Percentiles rank a stretch among this genome's conserved stretches.
Evolutionary conservation across 495 filamentous ascomycete species (phyloP).

Genomic region (Trichoderma reesei): DNA sequence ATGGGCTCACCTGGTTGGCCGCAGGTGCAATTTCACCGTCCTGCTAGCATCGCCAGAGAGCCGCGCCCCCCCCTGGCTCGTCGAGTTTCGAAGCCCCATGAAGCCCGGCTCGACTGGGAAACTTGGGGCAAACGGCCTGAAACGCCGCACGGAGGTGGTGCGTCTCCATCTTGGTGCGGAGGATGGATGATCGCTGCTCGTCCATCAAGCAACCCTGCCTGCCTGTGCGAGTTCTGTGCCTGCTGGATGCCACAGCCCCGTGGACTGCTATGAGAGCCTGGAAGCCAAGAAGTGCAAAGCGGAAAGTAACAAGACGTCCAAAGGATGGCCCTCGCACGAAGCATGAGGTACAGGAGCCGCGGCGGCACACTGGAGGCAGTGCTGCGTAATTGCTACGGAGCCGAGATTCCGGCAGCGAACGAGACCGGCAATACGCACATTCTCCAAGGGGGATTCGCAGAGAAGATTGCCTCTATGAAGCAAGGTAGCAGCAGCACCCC

Average conservation of each 20-base stretch:
- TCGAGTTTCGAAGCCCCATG: slow-evolving; percentile 2
- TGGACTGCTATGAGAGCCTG: neutral
- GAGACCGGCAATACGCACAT: neutral
- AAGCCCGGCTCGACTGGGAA: neutral
- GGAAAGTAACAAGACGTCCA: neutral
- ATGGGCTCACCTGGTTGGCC: neutral
- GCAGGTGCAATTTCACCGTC: neutral
- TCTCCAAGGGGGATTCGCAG: neutral
- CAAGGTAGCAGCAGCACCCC: neutral
- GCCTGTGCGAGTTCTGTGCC: neutral
- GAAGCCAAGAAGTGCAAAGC: neutral
- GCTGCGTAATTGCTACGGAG: neutral
- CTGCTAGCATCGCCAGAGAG: neutral
- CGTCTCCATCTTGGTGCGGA: neutral
- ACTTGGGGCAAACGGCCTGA: slow-evolving; percentile 1
- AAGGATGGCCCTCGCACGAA: neutral
- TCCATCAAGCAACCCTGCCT: neutral
- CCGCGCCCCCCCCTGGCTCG: neutral
- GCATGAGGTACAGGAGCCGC: neutral
- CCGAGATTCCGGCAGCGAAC: slow-evolving; percentile 3
- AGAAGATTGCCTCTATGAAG: neutral
- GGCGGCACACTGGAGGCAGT: neutral
- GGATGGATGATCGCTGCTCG: neutral
- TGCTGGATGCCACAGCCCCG: neutral
- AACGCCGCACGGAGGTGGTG: neutral